Base-by-base conservation (phyloP, 1,139 yeast species). In the Debaryomyces psychrophilus region DNA sequence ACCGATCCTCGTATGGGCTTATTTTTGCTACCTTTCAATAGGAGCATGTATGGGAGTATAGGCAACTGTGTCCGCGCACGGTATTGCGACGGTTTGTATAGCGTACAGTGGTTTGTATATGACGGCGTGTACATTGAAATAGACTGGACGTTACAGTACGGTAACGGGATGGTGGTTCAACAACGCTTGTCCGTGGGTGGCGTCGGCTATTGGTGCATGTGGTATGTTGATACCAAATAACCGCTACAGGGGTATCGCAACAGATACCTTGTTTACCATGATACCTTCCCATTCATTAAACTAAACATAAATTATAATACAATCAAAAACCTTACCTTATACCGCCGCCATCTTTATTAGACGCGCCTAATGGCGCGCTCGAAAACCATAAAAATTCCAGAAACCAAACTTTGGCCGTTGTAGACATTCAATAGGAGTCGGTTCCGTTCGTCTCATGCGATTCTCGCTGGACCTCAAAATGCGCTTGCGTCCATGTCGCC, bases 261-360 rank as follows among this genome's bases (percentile, higher is more conserved):
- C 8, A 12, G 23, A 14, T 5, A 14, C 20, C 11, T 29, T 15
- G 17, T 11, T 33, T 8, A 31, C 25, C 22, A 25, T 29, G 27
- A 20, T 28, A 29, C 26, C 29, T 31, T 22, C 9, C 23, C 22
- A 42, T 35, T 22, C 12, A 17, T 34, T 9, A 35, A 27, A 39
- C 20, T 31, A 40, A 46, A 39, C 36, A 36, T n/a, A 4, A 44
- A 27, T 37, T 39, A 41, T 25, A 40, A 26, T 41, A 20, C 23
- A 44, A 41, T 28, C 31, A 18, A 15, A 35, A 17, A 28, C 23
- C 37, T 9, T 17, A 25, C 17, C 26, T 38, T 35, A 15, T 14
- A 17, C 26, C 14, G 15, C 25, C 15, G 17, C 18, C 18, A 20
- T 20, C 22, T 27, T 27, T 41, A 12, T 15, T 25, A 25, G 18